phyloP scores from a whole-genome alignment of 495 filamentous ascomycete species.

The Tricharina praecox region DNA sequence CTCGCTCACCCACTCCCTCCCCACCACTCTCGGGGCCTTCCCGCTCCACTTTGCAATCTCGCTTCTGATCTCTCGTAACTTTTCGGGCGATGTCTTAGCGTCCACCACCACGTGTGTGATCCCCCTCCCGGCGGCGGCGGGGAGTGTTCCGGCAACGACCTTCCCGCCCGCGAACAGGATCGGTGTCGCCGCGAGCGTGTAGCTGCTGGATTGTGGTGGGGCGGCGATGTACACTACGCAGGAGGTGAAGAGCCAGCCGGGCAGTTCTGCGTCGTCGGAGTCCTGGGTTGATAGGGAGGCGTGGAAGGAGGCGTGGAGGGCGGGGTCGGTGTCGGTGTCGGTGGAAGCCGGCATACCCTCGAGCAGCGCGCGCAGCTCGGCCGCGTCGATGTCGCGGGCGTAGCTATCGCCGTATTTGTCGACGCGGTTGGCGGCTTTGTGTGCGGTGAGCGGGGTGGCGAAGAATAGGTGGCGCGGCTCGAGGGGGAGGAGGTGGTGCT shows the following conservation, averaged over 20 bases:
- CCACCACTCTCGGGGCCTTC: slow-evolving; percentile 55
- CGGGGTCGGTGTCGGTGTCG: too few species aligned
- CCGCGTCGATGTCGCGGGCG: slow-evolving; percentile 45
- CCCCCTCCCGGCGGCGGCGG: slow-evolving; percentile 48
- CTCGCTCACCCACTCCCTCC: slow-evolving; percentile 53
- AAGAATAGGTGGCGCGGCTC: slow-evolving; percentile 13
- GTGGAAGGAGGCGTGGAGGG: too few species aligned
- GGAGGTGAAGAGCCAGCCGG: slow-evolving; percentile 55
- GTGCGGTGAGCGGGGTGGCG: slow-evolving; percentile 31
- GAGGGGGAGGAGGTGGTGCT: slow-evolving; percentile 19
- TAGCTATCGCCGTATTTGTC: slow-evolving; percentile 78
- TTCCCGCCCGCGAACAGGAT: too few species aligned
- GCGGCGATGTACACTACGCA: slow-evolving; percentile 38
- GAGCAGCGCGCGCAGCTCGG: slow-evolving; percentile 47
- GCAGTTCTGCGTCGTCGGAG: too few species aligned
- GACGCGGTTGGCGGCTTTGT: slow-evolving; percentile 36
- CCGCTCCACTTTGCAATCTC: slow-evolving; percentile 30
- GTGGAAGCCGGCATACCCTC: slow-evolving; percentile 34
- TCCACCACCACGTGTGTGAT: slow-evolving; percentile 49
- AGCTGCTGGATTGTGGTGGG: neutral
- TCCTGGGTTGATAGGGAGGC: too few species aligned
- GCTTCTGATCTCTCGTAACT: slow-evolving; percentile 32
- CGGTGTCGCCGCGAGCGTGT: too few species aligned
- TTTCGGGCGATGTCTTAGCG: slow-evolving; percentile 26
- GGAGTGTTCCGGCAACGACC: too few species aligned